Conservation (phyloP, 1,139 yeast genomes). For the Sugiyamaella neomexicana region DNA sequence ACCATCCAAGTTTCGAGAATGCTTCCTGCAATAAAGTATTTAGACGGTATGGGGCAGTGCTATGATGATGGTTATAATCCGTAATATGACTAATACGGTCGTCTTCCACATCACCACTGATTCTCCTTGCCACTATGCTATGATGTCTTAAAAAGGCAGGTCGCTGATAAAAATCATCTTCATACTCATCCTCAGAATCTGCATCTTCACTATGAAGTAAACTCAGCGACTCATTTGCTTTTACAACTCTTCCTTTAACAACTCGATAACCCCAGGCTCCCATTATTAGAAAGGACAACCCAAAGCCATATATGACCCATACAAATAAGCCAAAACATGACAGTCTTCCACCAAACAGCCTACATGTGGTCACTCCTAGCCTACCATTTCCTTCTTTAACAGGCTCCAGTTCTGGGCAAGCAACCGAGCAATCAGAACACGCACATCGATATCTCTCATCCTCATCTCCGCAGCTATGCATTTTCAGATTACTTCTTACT, state of each 20-base stretch:
- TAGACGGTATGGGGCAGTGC: slow-evolving; percentile 43
- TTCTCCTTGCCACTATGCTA: slow-evolving; percentile 9
- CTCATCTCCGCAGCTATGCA: slow-evolving; percentile 60
- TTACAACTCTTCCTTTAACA: slow-evolving; percentile 1
- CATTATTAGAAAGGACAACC: not conserved
- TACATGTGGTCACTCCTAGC: not conserved
- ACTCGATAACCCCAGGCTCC: slow-evolving; percentile 9
- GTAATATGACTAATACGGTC: not conserved
- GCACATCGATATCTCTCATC: slow-evolving; percentile 68
- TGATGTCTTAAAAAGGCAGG: slow-evolving; percentile 20
- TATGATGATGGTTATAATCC: slow-evolving; percentile 16
- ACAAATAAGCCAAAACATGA: slow-evolving; percentile 67
- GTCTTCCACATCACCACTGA: not conserved
- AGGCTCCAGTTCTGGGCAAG: slow-evolving; percentile 68
- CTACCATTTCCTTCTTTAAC: slow-evolving; percentile 33
- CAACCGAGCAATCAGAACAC: slow-evolving; percentile 80
- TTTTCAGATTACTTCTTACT: slow-evolving; percentile 39
- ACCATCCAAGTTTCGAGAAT: slow-evolving; percentile 52
- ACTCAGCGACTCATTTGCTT: slow-evolving; percentile 9
- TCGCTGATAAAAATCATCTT: slow-evolving; percentile 35
- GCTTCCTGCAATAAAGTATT: slow-evolving; percentile 48
- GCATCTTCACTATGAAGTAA: slow-evolving; percentile 30
- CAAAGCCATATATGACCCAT: slow-evolving; percentile 49
- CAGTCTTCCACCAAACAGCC: slow-evolving; percentile 9
- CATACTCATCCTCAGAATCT: slow-evolving; percentile 32